These are phyloP conservation scores for Xylaria sp. DNA, from an alignment of 2,329 filamentous ascomycete species.

Conservation along the genomic window DNA sequence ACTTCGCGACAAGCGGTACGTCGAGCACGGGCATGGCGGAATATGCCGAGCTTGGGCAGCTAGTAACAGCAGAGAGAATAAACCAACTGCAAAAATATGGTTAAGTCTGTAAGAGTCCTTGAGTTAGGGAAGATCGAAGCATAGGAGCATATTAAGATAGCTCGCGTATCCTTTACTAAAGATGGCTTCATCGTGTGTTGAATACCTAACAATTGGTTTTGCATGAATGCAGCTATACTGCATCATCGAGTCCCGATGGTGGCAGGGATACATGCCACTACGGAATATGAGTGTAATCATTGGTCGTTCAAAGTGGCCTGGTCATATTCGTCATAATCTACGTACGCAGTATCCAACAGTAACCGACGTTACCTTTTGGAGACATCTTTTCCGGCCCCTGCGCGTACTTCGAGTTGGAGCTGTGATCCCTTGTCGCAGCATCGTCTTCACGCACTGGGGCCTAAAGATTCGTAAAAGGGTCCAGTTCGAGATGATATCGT, in stretches of 20 bases:
- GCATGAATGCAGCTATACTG: neutral
- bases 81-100: neutral
- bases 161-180: neutral
- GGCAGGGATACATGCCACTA: slow-evolving; percentile 6
- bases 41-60: neutral
- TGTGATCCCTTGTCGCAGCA: neutral
- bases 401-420: neutral
- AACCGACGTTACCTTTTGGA: slow-evolving; percentile 16
- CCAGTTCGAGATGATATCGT: neutral
- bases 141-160: neutral
- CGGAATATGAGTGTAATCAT: slow-evolving; percentile 14
- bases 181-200: neutral
- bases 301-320: neutral
- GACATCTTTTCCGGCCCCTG: slow-evolving; percentile 8
- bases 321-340: slow-evolving; percentile 1
- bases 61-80: neutral
- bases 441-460: neutral
- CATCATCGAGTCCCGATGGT: neutral
- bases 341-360: slow-evolving; percentile 1
- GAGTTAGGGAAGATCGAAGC: too few relatives aligned
- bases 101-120: neutral
- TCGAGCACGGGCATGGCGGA: slow-evolving; percentile 24
- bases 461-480: neutral
- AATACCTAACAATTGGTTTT: neutral
- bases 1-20: slow-evolving; percentile 21